phyloP scores from a whole-genome alignment of 2,329 filamentous ascomycete genomes.

The Clonostachys byssicola region DNA sequence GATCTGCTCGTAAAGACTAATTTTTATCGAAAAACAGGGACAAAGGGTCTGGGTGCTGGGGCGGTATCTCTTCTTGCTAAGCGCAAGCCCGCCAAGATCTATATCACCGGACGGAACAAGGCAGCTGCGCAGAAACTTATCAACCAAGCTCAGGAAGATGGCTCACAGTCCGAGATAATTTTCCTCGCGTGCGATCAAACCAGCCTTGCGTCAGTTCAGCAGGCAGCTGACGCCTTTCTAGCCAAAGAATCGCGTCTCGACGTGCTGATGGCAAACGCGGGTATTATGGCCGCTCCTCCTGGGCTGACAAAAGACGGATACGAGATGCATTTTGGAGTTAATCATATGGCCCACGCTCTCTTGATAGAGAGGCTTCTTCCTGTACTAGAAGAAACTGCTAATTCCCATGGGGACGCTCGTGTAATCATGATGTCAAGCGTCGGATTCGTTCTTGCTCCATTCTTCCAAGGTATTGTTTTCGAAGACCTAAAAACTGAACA shows the following conservation, averaged over 20 bases:
- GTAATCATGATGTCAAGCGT: slow-evolving; percentile 13
- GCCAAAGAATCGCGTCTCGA: slow-evolving; percentile 24
- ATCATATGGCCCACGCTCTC: slow-evolving; percentile 39
- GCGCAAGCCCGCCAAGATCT: slow-evolving; percentile 42
- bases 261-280: slow-evolving; percentile 38
- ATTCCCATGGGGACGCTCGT: slow-evolving; percentile 1
- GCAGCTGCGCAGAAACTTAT: slow-evolving; percentile 20
- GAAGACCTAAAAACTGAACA: neutral
- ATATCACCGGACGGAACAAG: slow-evolving; percentile 38
- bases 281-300: slow-evolving; percentile 27
- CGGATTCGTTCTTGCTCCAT: slow-evolving; percentile 14
- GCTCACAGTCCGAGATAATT: neutral
- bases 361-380: slow-evolving; percentile 28
- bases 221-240: slow-evolving; percentile 27
- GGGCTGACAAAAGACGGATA: slow-evolving; percentile 33
- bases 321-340: slow-evolving; percentile 40
- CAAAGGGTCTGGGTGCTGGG: slow-evolving; percentile 1
- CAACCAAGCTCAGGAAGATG: neutral
- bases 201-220: slow-evolving; percentile 32
- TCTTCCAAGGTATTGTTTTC: slow-evolving; percentile 1
- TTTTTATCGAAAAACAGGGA: neutral
- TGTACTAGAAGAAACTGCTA: slow-evolving; percentile 10
- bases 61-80: neutral
- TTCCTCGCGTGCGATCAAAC: slow-evolving; percentile 29
- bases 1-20: no score